A percentile compares a stretch with the other conserved stretches of the same genome.
Conservation (phyloP, 768 basidiomycete genomes). For the Cystoderma amianthinum region DNA sequence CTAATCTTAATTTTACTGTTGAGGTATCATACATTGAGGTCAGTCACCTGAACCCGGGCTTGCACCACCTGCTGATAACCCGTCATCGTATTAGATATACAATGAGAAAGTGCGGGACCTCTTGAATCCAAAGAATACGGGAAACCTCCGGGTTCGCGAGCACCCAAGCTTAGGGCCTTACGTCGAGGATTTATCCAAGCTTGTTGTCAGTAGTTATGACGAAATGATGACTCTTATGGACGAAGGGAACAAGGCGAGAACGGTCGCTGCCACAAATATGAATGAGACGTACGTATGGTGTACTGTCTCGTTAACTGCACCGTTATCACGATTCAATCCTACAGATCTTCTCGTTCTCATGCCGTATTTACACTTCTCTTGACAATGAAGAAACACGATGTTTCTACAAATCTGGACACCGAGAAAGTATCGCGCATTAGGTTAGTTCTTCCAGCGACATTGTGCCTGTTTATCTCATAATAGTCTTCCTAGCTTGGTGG, state of each 20-base stretch:
- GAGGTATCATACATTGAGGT: slow-evolving; percentile 99
- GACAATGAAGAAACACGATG: slow-evolving; percentile 87
- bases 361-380: slow-evolving; percentile 95
- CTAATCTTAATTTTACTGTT: slow-evolving; percentile 77
- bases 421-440: slow-evolving; percentile 99
- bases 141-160: slow-evolving; percentile 94
- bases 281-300: slow-evolving; percentile 77
- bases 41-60: slow-evolving; percentile 8
- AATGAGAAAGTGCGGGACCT: slow-evolving; percentile 98
- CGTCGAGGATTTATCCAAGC: slow-evolving; percentile 93
- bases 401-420: slow-evolving; percentile 79
- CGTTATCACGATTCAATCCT: slow-evolving; percentile 1
- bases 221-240: slow-evolving; percentile 99
- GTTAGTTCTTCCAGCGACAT: slow-evolving; percentile 20
- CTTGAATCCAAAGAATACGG: slow-evolving; percentile 94
- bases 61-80: not conserved
- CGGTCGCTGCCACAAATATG: slow-evolving; percentile 99
- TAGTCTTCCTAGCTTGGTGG: slow-evolving; percentile 62
- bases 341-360: slow-evolving; percentile 91
- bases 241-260: slow-evolving; percentile 97
- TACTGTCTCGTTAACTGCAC: not conserved
- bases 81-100: slow-evolving; percentile 59
- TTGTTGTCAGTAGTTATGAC: slow-evolving; percentile 84
- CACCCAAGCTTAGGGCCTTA: slow-evolving; percentile 97
- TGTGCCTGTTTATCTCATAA: slow-evolving; percentile 4